These are phyloP conservation scores for Pistacia vera DNA, from an alignment of 345 rosid species.

Conservation along the genomic window DNA sequence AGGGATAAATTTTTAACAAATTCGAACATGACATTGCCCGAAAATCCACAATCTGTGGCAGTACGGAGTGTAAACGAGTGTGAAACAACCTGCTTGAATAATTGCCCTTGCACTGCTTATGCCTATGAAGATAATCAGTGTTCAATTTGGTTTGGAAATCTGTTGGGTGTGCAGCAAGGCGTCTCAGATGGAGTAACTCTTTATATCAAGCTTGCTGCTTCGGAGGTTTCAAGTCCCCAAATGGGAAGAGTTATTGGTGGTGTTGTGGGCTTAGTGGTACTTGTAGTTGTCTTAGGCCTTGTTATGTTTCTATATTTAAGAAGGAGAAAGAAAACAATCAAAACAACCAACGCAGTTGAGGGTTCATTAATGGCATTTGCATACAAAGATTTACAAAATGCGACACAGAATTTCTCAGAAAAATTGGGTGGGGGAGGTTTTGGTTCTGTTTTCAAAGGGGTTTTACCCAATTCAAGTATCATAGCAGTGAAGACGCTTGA, in stretches of 20 bases:
- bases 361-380: not conserved
- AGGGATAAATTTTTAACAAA: conserved; percentile 4
- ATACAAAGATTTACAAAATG: not conserved
- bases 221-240: not conserved
- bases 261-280: not conserved
- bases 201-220: conserved; percentile 11
- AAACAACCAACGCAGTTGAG: not conserved
- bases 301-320: not conserved
- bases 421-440: conserved; percentile 13
- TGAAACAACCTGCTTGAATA: conserved; percentile 23
- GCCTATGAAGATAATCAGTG: conserved; percentile 17
- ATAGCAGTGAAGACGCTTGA: too few species aligned
- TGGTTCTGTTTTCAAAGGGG: conserved; percentile 15
- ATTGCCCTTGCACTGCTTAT: conserved; percentile 37
- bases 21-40: not conserved
- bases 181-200: not conserved
- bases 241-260: not conserved
- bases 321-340: not conserved
- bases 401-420: conserved; percentile 9
- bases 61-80: conserved; percentile 14
- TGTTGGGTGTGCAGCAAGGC: not conserved
- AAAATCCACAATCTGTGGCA: not conserved
- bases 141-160: conserved; percentile 4
- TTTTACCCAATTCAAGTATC: too few species aligned
- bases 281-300: not conserved